phyloP scores from a whole-genome alignment of 2,329 filamentous ascomycete genomes.

The Colletotrichum sp. region DNA sequence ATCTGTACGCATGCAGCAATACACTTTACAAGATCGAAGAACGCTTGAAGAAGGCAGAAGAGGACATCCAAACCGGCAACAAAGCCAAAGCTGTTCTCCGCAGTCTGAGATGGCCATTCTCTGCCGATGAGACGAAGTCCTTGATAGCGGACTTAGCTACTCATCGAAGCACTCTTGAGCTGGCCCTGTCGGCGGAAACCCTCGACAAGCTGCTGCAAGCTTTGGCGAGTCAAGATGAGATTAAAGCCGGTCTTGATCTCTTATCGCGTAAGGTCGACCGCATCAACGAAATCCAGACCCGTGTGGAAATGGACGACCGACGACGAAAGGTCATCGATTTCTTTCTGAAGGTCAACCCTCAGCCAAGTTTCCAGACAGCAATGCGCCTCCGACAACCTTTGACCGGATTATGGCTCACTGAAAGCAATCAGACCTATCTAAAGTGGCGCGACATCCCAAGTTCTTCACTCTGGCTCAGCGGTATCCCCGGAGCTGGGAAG shows the following conservation, averaged over 20 bases:
- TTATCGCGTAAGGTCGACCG: neutral
- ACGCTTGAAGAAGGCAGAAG: neutral
- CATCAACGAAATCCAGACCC: neutral
- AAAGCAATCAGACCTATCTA: neutral
- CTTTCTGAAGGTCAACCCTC: neutral
- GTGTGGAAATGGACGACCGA: neutral
- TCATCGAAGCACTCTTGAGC: neutral
- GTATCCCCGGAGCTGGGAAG: neutral
- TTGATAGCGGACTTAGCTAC: neutral
- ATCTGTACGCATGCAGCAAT: neutral
- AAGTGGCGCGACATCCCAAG: neutral
- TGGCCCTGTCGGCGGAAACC: neutral
- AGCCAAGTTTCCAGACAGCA: neutral
- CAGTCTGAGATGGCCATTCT: neutral
- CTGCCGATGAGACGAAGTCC: neutral
- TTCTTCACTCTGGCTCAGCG: neutral
- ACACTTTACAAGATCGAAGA: neutral
- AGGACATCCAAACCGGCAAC: neutral
- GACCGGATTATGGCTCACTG: neutral
- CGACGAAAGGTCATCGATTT: rapidly evolving
- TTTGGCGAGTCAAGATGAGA: neutral
- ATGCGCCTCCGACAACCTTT: neutral
- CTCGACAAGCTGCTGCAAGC: neutral
- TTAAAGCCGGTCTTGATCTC: rapidly evolving
- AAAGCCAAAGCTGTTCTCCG: neutral